These are phyloP conservation scores for Echium plantagineum DNA, from an alignment of 257 asterid species.

Conservation along the genomic window DNA sequence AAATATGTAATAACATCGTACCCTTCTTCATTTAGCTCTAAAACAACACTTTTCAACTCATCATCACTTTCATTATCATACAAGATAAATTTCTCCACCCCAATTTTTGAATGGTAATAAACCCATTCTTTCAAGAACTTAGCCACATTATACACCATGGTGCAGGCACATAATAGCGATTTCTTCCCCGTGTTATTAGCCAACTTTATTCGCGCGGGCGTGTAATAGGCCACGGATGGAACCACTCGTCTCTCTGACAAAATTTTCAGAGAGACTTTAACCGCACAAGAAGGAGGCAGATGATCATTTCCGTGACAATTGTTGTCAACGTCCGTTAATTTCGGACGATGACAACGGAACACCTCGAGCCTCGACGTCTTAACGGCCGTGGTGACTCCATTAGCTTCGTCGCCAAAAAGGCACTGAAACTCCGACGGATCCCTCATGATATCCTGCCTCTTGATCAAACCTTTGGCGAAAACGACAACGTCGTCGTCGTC, in stretches of 20 bases:
- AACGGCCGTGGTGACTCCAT: conserved; percentile 50
- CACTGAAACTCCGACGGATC: conserved; percentile 46
- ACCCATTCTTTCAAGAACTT: conserved; percentile 73
- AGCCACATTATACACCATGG: conserved; percentile 71
- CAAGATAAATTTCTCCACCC: conserved; percentile 56
- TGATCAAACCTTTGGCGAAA: conserved; percentile 64
- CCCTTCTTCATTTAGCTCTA: conserved; percentile 33
- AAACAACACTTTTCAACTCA: conserved; percentile 22
- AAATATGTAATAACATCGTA: conserved; percentile 33
- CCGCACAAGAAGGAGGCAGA: not conserved
- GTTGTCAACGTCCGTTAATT: conserved; percentile 3
- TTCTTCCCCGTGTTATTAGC: not conserved
- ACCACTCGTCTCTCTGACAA: conserved; percentile 30
- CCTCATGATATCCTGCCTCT: conserved; percentile 44
- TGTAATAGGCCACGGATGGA: conserved; percentile 64
- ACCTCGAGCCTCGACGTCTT: conserved; percentile 72
- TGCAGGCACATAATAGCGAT: conserved; percentile 61
- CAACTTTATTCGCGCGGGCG: conserved; percentile 31
- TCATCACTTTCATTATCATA: conserved; percentile 87
- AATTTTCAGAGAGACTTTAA: conserved; percentile 44
- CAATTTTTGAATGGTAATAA: conserved; percentile 52
- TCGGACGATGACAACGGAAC: conserved; percentile 64
- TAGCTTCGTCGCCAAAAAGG: conserved; percentile 36
- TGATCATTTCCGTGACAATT: too few species aligned
- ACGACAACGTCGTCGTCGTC: conserved; percentile 61